Conservation (phyloP, 345 rosid genomes). For the Euphorbia tirucalli region DNA sequence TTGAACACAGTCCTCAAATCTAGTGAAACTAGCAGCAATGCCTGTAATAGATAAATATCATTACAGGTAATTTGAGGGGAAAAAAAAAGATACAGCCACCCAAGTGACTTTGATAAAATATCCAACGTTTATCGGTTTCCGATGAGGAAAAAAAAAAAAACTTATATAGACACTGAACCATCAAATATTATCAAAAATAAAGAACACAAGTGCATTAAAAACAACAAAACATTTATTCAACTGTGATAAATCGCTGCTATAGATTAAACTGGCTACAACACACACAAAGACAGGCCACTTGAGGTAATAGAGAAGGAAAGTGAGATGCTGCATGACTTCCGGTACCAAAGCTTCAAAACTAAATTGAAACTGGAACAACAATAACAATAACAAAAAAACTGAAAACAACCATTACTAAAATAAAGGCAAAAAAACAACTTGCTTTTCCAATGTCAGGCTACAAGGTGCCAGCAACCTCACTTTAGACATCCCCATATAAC, state of each 20-base stretch:
- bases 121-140: background rate
- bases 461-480: background rate
- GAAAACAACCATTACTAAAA: background rate
- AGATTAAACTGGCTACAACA: background rate
- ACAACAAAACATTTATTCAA: background rate
- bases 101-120: background rate
- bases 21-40: too few species aligned
- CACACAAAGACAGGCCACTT: background rate
- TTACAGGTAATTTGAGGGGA: too few species aligned
- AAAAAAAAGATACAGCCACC: background rate
- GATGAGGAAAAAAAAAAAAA: background rate
- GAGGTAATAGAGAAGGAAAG: background rate
- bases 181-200: background rate
- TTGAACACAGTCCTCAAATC: background rate
- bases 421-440: background rate
- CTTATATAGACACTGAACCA: background rate
- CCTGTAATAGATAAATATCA: too few species aligned
- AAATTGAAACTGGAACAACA: background rate
- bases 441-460: background rate
- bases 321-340: background rate
- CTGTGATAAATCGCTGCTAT: background rate
- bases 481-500: background rate
- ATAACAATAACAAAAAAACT: background rate
- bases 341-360: slow-evolving; percentile 1
- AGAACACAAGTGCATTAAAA: background rate